These are phyloP conservation scores for Fagopyrum tataricum DNA, from an alignment of 148 eudicot species.

Conservation along the genomic window DNA sequence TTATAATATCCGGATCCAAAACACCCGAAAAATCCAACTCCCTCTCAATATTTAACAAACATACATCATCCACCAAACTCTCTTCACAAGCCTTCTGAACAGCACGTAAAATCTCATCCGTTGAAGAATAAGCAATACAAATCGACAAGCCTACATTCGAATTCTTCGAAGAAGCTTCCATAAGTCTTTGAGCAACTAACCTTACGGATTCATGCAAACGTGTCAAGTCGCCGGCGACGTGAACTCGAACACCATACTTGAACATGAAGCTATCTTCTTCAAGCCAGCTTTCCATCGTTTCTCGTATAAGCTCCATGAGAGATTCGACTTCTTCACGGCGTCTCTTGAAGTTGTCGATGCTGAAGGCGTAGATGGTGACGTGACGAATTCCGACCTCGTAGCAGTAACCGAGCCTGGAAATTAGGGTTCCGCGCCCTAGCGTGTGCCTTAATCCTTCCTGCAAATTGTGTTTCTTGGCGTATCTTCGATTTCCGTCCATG, in stretches of 20 bases:
- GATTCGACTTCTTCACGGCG: constrained; percentile 28
- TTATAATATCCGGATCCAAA: constrained; percentile 3
- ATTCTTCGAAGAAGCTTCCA: constrained; percentile 23
- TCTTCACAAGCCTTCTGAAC: constrained; percentile 49
- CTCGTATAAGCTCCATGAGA: constrained; percentile 33
- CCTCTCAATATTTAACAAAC: neutral
- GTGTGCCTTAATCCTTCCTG: constrained; percentile 25
- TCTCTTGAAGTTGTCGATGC: constrained; percentile 41
- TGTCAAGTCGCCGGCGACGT: constrained; percentile 26
- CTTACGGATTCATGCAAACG: constrained; percentile 22
- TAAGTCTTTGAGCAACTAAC: constrained; percentile 23
- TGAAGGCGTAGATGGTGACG: constrained; percentile 34
- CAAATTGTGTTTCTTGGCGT: constrained; percentile 21
- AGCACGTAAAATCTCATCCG: constrained; percentile 57
- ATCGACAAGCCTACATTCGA: constrained; percentile 23
- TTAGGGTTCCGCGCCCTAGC: constrained; percentile 26
- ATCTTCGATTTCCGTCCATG: constrained; percentile 40
- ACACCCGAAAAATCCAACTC: neutral
- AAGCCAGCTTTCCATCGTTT: constrained; percentile 25
- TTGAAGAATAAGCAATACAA: constrained; percentile 58
- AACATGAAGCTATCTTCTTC: constrained; percentile 24
- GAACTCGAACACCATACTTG: constrained; percentile 25
- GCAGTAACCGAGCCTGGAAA: constrained; percentile 32
- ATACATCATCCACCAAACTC: constrained; percentile 27
- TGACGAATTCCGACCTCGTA: constrained; percentile 27